A percentile compares a stretch with the other conserved stretches of the same genome.
phyloP scores from a whole-genome alignment of 1,284 basidiomycete genomes.

The Marasmius fiardii region DNA sequence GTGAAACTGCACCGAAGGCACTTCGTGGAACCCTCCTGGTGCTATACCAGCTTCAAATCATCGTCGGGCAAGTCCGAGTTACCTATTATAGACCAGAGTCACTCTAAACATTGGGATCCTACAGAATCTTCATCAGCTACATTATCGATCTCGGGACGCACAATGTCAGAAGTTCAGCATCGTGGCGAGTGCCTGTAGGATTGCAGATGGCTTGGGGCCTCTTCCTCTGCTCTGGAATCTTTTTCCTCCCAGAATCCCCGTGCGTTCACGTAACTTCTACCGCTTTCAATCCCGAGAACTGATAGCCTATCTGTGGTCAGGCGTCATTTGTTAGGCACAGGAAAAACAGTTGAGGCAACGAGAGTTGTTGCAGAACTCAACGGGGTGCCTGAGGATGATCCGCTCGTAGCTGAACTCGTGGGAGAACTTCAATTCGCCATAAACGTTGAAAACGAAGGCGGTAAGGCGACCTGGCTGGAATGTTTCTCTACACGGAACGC shows the following conservation, averaged over 20 bases:
- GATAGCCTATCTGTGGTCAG: conserved; percentile 26
- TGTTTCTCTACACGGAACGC: conserved; percentile 71
- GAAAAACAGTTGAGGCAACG: conserved; percentile 51
- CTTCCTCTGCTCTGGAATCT: conserved; percentile 63
- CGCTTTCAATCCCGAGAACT: neutral
- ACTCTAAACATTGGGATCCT: conserved; percentile 5
- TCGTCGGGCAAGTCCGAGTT: conserved; percentile 48
- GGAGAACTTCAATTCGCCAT: conserved; percentile 72
- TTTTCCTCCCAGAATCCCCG: conserved; percentile 82
- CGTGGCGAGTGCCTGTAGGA: conserved; percentile 71
- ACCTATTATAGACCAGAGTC: neutral
- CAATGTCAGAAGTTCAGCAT: conserved; percentile 51
- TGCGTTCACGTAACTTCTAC: conserved; percentile 30
- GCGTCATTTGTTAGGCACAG: conserved; percentile 58
- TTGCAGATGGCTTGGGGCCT: conserved; percentile 68
- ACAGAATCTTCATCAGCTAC: conserved; percentile 69
- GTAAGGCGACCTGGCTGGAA: conserved; percentile 76
- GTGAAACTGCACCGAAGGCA: conserved; percentile 75
- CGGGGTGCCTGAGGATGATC: conserved; percentile 56
- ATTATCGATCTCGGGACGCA: conserved; percentile 73
- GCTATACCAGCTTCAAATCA: conserved; percentile 76
- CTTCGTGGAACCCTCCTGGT: conserved; percentile 73
- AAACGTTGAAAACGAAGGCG: conserved; percentile 68
- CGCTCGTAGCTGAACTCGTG: conserved; percentile 60
- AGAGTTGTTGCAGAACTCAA: conserved; percentile 66